phyloP scores from a whole-genome alignment of 768 basidiomycete species.

The Russula griseocarnosa region DNA sequence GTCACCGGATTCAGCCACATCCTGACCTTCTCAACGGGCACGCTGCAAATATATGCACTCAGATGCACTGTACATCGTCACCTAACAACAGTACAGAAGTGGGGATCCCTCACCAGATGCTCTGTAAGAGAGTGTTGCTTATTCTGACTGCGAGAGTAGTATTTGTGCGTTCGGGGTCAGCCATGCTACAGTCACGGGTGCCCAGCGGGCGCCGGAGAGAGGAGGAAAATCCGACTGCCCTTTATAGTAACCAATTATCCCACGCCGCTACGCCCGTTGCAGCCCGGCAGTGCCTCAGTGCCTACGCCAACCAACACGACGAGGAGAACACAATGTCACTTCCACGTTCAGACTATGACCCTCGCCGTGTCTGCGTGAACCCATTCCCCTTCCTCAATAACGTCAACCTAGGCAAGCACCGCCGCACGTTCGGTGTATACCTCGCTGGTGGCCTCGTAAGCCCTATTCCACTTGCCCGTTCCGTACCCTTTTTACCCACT shows the following conservation, averaged over 20 bases:
- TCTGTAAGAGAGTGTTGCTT: background rate
- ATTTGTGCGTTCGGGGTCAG: background rate
- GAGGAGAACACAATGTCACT: slow-evolving; percentile 47
- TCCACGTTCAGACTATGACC: slow-evolving; percentile 75
- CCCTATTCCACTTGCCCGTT: slow-evolving; percentile 27
- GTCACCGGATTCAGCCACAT: slow-evolving; percentile 1
- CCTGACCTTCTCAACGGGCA: background rate
- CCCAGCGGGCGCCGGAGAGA: too few species aligned
- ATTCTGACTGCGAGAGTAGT: background rate
- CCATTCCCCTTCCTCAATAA: slow-evolving; percentile 60
- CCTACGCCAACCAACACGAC: background rate
- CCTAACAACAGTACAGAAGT: background rate
- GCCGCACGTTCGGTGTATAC: slow-evolving; percentile 83
- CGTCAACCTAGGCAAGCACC: slow-evolving; percentile 67
- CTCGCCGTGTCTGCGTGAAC: slow-evolving; percentile 81
- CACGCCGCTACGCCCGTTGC: slow-evolving; percentile 7
- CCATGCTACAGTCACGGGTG: too few species aligned
- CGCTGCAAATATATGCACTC: background rate
- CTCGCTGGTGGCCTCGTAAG: slow-evolving; percentile 87
- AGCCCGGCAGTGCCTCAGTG: background rate
- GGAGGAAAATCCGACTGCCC: too few species aligned
- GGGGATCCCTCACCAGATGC: background rate
- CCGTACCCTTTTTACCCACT: slow-evolving; percentile 11
- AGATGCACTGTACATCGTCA: background rate
- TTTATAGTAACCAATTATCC: background rate